A percentile compares a stretch with the other conserved stretches of the same genome.
These are phyloP conservation scores for Mortierella sp. DNA, from an alignment of 371 early-diverging fungal genomes.

Conservation along the genomic window DNA sequence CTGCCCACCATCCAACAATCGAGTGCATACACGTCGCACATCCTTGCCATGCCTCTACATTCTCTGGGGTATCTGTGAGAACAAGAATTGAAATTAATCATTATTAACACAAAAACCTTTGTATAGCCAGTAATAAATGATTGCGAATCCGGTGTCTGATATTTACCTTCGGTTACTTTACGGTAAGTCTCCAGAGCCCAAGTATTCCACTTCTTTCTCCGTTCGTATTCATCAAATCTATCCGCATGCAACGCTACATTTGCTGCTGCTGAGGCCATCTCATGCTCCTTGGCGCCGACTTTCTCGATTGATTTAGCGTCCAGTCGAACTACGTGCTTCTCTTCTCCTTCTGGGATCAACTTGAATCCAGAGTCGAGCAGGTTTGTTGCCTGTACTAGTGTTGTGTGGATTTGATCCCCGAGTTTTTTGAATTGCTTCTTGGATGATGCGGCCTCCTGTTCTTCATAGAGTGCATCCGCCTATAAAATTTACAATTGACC, in stretches of 20 bases:
- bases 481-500: not conserved
- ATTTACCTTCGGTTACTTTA: constrained; percentile 32
- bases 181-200: constrained; percentile 50
- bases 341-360: constrained; percentile 37
- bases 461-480: constrained; percentile 48
- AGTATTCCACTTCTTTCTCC: constrained; percentile 44
- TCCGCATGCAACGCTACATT: constrained; percentile 53
- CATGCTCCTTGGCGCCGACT: constrained; percentile 43
- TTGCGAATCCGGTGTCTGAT: not conserved
- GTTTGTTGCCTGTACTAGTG: constrained; percentile 36
- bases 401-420: constrained; percentile 36
- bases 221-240: constrained; percentile 50
- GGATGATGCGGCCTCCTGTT: constrained; percentile 44
- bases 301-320: constrained; percentile 49
- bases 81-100: not conserved
- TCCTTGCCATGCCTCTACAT: constrained; percentile 50
- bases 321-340: constrained; percentile 44
- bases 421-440: constrained; percentile 42
- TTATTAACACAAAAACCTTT: not conserved
- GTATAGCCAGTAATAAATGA: not conserved
- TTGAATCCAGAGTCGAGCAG: constrained; percentile 36
- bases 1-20: constrained; percentile 57
- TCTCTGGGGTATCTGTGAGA: constrained; percentile 30
- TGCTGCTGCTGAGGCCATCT: constrained; percentile 49
- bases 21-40: constrained; percentile 54